Conservation (phyloP, 192 early-diverging fungal species). For the Umbelopsis isabellina region DNA sequence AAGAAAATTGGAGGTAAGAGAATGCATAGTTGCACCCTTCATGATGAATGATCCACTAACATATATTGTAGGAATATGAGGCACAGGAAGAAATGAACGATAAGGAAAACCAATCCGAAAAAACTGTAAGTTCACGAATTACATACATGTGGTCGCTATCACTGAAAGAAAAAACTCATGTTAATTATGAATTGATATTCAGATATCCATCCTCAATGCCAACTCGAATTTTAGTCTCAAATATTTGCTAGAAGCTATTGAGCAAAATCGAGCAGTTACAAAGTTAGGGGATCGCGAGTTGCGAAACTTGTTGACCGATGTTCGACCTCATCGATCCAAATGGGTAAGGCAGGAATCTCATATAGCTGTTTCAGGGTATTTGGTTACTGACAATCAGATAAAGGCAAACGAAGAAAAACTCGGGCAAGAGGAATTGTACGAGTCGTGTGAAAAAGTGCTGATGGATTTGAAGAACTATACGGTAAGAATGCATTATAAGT, state of each 20-base stretch:
- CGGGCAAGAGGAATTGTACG: constrained; percentile 92
- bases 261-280: constrained; percentile 67
- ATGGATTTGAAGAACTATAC: constrained; percentile 79
- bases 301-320: constrained; percentile 73
- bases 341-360: constrained; percentile 57
- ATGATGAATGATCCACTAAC: not conserved
- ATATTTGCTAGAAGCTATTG: constrained; percentile 78
- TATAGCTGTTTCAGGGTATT: not conserved
- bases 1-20: constrained; percentile 40
- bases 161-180: constrained; percentile 1
- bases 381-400: not conserved
- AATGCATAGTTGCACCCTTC: not conserved
- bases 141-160: constrained; percentile 11
- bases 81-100: constrained; percentile 34
- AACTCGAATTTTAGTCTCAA: constrained; percentile 35
- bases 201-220: constrained; percentile 37
- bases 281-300: constrained; percentile 71
- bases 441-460: constrained; percentile 83
- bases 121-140: constrained; percentile 35
- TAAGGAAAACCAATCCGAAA: constrained; percentile 42
- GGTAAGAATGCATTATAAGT: constrained; percentile 33
- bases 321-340: constrained; percentile 81
- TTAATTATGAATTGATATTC: constrained; percentile 30
- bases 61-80: constrained; percentile 27
- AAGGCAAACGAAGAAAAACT: constrained; percentile 80